Evolutionary conservation across 495 filamentous ascomycete genomes (phyloP), one percentile per base, ranked within the genome.

Genomic region (Corynascus novoguineensis): DNA sequence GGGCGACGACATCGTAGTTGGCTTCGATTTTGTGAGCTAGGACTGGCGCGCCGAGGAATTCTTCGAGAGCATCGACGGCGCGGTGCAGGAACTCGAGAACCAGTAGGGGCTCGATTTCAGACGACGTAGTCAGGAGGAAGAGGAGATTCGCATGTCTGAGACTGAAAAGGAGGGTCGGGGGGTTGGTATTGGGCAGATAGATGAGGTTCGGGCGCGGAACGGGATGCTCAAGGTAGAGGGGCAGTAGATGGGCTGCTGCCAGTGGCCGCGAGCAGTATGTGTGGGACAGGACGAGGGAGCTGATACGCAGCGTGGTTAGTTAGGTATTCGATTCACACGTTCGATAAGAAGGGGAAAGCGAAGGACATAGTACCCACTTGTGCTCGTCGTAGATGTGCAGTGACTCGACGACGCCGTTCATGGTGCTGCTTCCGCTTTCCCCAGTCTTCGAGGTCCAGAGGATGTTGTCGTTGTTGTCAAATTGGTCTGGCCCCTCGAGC

Each of bases 371-470:
- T n/a, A 19, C 78, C 65, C 73, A 93, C 90, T 89, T 90, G 71
- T 88, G 81, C 75, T 95, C 90, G 79, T 97, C 90, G 71, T 86
- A 96, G 68, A 98, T 90, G 79, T 97, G 95, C 65, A 98, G 75
- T 64, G 93, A 93, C 80, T 96, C 92, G 65, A 98, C 87, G 69
- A 87, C 84, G 74, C 87, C 83, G 80, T 85, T 90, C 83, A 89
- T 89, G 68, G 65, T 68, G 66, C 57, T 28, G 40, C 31, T 49
- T n/a, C n/a, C n/a, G 11, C 49, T 22, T 41, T 27, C 5, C n/a
- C n/a, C 11, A 8, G 44, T 5, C 40, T 50, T 12, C 4, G 14
- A 28, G 22, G 32, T 41, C 27, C 5, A 12, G 12, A 28, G 28
- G 21, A 31, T 24, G 10, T 1, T 28, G 29, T 32, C 28, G 50